phyloP scores from a whole-genome alignment of 805 yeast species.

The Yamadazyma akitaensis region DNA sequence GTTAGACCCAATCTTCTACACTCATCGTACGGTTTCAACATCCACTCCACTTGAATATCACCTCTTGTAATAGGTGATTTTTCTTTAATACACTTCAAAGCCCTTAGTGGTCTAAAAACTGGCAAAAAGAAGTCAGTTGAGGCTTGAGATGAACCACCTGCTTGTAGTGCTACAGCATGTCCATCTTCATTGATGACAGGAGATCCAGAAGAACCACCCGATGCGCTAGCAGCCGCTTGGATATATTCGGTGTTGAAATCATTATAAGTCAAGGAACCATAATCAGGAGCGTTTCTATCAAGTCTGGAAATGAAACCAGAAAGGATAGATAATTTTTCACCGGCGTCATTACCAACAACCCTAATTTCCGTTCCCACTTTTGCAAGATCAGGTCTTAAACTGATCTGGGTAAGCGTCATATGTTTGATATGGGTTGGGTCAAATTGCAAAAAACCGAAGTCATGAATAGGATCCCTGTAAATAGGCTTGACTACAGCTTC shows the following conservation, averaged over 20 bases:
- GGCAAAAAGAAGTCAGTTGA: constrained; percentile 93
- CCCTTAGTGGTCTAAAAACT: constrained; percentile 76
- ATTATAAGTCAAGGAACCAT: constrained; percentile 82
- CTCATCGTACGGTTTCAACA: constrained; percentile 81
- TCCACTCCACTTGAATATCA: constrained; percentile 89
- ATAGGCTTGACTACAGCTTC: constrained; percentile 83
- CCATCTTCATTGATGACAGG: constrained; percentile 94
- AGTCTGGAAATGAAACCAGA: constrained; percentile 83
- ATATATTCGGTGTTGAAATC: constrained; percentile 93
- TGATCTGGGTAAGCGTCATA: constrained; percentile 64
- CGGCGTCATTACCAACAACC: constrained; percentile 95
- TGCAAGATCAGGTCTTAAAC: constrained; percentile 76
- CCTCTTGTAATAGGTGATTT: constrained; percentile 71
- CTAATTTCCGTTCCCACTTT: constrained; percentile 90
- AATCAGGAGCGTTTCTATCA: constrained; percentile 93
- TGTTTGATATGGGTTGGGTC: constrained; percentile 70
- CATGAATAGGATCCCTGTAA: constrained; percentile 93
- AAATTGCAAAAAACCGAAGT: constrained; percentile 84
- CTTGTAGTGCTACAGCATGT: constrained; percentile 84
- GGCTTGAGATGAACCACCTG: constrained; percentile 89
- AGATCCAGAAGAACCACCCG: constrained; percentile 94
- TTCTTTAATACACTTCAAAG: constrained; percentile 68
- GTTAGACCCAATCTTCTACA: constrained; percentile 85
- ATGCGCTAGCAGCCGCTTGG: constrained; percentile 94
- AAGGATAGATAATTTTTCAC: constrained; percentile 84